Base-by-base conservation (phyloP, 2,329 filamentous ascomycete species). In the Colletotrichum noveboracense region DNA sequence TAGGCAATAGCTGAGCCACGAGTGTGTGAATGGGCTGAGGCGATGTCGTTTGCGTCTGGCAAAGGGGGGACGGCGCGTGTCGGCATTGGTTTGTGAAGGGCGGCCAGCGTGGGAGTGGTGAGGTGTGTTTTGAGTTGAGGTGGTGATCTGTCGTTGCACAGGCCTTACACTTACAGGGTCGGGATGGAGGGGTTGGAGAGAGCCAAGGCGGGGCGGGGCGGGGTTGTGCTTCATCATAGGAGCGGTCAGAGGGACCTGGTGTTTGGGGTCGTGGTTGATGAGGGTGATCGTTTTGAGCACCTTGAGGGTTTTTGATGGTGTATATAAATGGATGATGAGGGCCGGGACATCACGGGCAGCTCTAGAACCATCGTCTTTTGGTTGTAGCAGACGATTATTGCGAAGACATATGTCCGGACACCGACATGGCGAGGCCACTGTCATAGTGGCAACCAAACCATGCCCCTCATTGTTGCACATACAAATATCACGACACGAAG, bases 71-170 rank as follows among this genome's bases (percentile, higher is more conserved):
- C 13, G 61, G 32, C 28, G 24, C 34, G 62, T 26, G 34, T 65
- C 6, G 32, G 24, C 28, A 32, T 21, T 43, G 36, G 62, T 55
- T 52, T 55, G 61, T n/a, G 6, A 30, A 30, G 16, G n/a, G 6
- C 36, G 14, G 36, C 36, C n/a, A 55, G 18, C n/a, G 10, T 36
- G 6, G 24, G n/a, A 52, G 43, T 52, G n/a, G 52, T 52, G 68
- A 70, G 58, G 64, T 73, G 70, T 69, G 65, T 70, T 69, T 74
- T 74, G 71, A 74, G 66, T 74, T 65, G 71, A 65, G 62, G 26
- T 72, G 61, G 38, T 32, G 30, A 67, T 72, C 69, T 30, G 58
- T 64, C 14, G 30, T 48, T n/a, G 72, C 72, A 67, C 55, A 58
- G 55, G 69, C 61, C 60, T 62, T 70, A 64, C 55, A 58, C 60